These are phyloP conservation scores for Vitis hybrid DNA, from an alignment of 177 flowering plant species.

Conservation along the genomic window DNA sequence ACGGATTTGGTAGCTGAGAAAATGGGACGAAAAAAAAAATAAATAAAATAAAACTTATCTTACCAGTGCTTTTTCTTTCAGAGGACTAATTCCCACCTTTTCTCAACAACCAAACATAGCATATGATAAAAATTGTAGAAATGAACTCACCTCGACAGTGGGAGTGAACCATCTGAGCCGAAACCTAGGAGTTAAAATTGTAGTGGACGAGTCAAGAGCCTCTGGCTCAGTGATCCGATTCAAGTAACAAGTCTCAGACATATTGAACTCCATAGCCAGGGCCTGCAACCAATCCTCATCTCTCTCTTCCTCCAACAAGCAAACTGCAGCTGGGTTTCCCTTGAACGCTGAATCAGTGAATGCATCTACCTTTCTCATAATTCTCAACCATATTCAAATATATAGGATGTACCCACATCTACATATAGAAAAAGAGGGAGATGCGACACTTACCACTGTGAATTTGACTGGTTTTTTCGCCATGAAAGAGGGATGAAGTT, in stretches of 20 bases:
- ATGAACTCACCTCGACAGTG: constrained; percentile 52
- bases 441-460: constrained; percentile 37
- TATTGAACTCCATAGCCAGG: constrained; percentile 74
- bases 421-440: background rate
- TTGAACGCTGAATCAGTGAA: constrained; percentile 72
- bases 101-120: background rate
- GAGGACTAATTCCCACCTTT: background rate
- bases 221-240: constrained; percentile 32
- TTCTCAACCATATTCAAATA: background rate
- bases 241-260: constrained; percentile 63
- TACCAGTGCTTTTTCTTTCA: background rate
- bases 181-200: constrained; percentile 35
- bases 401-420: background rate
- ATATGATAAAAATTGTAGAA: background rate
- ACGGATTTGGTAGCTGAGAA: background rate
- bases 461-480: constrained; percentile 46
- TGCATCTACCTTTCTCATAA: constrained; percentile 68
- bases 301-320: constrained; percentile 66
- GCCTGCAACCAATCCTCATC: constrained; percentile 67
- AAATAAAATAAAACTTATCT: too few species aligned
- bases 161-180: constrained; percentile 86
- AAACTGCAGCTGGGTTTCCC: constrained; percentile 94
- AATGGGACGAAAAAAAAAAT: background rate
- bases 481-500: constrained; percentile 18
- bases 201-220: background rate